Conservation (phyloP, 2,329 filamentous ascomycete species). For the Stemphylium lycopersici region DNA sequence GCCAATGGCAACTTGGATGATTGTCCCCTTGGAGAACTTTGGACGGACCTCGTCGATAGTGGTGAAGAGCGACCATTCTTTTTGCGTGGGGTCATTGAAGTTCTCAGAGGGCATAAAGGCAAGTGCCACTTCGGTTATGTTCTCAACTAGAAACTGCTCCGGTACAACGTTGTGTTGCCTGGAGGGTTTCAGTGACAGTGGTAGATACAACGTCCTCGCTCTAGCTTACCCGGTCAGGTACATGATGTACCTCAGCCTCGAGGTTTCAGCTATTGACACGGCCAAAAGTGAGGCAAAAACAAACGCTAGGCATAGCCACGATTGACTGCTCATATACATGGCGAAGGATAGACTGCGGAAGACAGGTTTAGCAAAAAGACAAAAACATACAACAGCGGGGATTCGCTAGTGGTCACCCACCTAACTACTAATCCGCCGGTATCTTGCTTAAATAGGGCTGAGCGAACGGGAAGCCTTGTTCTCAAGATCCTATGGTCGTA, state of each 20-base stretch:
- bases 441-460: too few species aligned
- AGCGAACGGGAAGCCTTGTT: too few species aligned
- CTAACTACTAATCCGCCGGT: too few species aligned
- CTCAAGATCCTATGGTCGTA: too few species aligned
- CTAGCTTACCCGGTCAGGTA: slow-evolving; percentile 3
- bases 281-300: neutral
- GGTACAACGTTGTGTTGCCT: slow-evolving; percentile 41
- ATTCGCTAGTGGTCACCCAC: too few species aligned
- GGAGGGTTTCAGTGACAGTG: neutral
- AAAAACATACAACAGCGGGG: too few species aligned
- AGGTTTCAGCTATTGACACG: neutral
- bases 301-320: neutral
- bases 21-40: slow-evolving; percentile 51
- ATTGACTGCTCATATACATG: neutral
- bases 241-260: slow-evolving; percentile 8
- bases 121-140: slow-evolving; percentile 37
- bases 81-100: slow-evolving; percentile 32
- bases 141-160: slow-evolving; percentile 16
- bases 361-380: neutral
- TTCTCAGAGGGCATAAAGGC: slow-evolving; percentile 40
- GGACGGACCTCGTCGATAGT: slow-evolving; percentile 31
- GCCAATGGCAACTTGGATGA: slow-evolving; percentile 68
- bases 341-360: neutral
- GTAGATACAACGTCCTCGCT: neutral
- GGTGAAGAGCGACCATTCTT: slow-evolving; percentile 37